These are phyloP conservation scores for Linderniella brevidens DNA, from an alignment of 257 asterid species.

Conservation along the genomic window DNA sequence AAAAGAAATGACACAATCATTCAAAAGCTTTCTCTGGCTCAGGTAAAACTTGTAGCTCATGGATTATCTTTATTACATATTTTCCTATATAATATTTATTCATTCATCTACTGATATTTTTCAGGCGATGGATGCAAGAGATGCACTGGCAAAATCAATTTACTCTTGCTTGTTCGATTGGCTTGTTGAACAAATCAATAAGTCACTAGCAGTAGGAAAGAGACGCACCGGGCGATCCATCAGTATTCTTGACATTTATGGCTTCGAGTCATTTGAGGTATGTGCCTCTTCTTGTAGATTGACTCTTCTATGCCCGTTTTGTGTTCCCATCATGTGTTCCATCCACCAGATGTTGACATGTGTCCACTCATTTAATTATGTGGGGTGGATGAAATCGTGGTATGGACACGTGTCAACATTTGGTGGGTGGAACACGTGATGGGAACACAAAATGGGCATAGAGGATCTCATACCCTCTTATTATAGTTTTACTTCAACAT, in stretches of 20 bases:
- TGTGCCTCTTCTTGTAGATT: slow-evolving; percentile 10
- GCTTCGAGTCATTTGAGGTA: slow-evolving; percentile 97
- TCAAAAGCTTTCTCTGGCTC: slow-evolving; percentile 70
- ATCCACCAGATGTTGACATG: too few species aligned
- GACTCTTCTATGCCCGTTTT: too few species aligned
- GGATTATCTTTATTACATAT: background rate
- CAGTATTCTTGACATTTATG: slow-evolving; percentile 94
- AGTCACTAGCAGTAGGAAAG: slow-evolving; percentile 85
- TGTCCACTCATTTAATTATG: too few species aligned
- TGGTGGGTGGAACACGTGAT: too few species aligned
- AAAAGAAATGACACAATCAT: slow-evolving; percentile 48
- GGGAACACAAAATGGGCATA: too few species aligned
- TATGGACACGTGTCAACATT: too few species aligned
- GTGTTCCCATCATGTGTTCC: too few species aligned
- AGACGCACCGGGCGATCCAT: slow-evolving; percentile 95
- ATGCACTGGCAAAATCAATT: slow-evolving; percentile 88
- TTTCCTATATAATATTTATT: slow-evolving; percentile 8
- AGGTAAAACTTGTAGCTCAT: slow-evolving; percentile 27
- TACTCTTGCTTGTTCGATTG: slow-evolving; percentile 95
- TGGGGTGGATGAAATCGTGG: too few species aligned
- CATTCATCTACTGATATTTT: slow-evolving; percentile 12
- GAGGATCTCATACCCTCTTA: too few species aligned
- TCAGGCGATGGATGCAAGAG: slow-evolving; percentile 91
- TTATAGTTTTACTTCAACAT: slow-evolving; percentile 6
- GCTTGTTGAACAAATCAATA: slow-evolving; percentile 90